Conservation (phyloP, 1,284 basidiomycete genomes). For the Waitea zeae region DNA sequence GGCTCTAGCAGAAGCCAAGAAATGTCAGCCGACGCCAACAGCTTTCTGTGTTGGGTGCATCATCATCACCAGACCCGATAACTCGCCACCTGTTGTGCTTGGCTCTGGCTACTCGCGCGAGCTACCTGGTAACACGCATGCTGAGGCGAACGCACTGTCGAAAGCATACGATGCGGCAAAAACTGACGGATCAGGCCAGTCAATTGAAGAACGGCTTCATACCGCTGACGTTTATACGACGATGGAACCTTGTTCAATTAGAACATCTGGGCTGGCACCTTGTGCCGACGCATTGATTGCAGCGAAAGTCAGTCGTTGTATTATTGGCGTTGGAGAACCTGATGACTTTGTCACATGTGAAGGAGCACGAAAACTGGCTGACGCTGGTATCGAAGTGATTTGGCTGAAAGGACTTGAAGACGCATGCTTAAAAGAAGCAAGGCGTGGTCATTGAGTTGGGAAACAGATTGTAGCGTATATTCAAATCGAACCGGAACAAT, state of each 20-base stretch:
- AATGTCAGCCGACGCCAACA: conserved; percentile 54
- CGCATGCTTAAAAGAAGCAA: conserved; percentile 63
- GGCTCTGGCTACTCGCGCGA: conserved; percentile 86
- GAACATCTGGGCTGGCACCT: conserved; percentile 75
- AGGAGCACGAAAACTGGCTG: conserved; percentile 61
- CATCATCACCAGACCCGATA: conserved; percentile 32
- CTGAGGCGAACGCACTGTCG: conserved; percentile 85
- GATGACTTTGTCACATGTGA: conserved; percentile 92
- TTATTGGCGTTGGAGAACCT: conserved; percentile 87
- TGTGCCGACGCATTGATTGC: conserved; percentile 79
- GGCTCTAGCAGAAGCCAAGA: conserved; percentile 58
- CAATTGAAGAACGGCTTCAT: conserved; percentile 29
- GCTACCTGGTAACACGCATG: conserved; percentile 90
- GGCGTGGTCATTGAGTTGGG: conserved; percentile 46
- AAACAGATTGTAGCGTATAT: too few species aligned
- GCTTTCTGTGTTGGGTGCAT: conserved; percentile 95
- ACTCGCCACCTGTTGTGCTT: conserved; percentile 31
- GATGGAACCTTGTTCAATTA: conserved; percentile 89
- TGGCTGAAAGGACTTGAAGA: conserved; percentile 58
- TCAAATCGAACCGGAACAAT: too few species aligned
- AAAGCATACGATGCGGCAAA: conserved; percentile 27
- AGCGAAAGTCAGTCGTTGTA: conserved; percentile 58
- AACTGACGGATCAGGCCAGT: conserved; percentile 14
- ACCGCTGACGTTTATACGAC: conserved; percentile 80
- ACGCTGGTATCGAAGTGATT: conserved; percentile 62